Evolutionary conservation across 1,284 basidiomycete genomes (phyloP).

Genomic region (Tylopilus orsonianus): DNA sequence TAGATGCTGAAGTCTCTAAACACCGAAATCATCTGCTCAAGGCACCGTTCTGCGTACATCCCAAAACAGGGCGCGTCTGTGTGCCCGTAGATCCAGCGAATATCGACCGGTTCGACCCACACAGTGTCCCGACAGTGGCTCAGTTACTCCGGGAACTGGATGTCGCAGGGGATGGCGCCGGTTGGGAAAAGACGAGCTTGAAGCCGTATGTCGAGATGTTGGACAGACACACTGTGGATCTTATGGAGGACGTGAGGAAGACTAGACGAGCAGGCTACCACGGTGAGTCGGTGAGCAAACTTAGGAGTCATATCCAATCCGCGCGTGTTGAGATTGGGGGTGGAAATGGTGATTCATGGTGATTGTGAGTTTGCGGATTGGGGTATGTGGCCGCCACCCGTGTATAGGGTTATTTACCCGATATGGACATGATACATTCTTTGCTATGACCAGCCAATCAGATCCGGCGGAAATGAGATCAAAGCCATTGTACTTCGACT

Average conservation of each 20-base stretch:
- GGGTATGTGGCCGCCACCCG: neutral
- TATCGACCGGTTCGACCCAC: constrained; percentile 88
- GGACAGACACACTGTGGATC: constrained; percentile 64
- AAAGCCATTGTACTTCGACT: neutral
- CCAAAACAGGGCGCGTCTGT: constrained; percentile 94
- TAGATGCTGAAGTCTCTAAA: constrained; percentile 97
- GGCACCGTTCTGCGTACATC: constrained; percentile 96
- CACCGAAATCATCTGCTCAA: constrained; percentile 98
- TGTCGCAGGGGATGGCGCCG: constrained; percentile 44
- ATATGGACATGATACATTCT: constrained; percentile 2
- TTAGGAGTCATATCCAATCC: neutral
- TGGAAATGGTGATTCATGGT: constrained; percentile 20
- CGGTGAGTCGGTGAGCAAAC: constrained; percentile 11
- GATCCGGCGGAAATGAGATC: constrained; percentile 7
- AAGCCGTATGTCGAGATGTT: constrained; percentile 91
- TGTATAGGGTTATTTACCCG: constrained; percentile 5
- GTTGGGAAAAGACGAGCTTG: constrained; percentile 75
- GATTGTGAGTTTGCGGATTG: neutral
- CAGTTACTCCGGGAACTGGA: constrained; percentile 83
- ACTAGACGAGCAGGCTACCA: constrained; percentile 43
- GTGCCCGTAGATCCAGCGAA: constrained; percentile 83
- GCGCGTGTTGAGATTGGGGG: constrained; percentile 16
- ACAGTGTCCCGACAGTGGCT: constrained; percentile 81
- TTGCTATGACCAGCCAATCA: constrained; percentile 16
- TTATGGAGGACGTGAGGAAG: constrained; percentile 62